These are phyloP conservation scores for Gynochthodes officinalis DNA, from an alignment of 257 asterid genomes.

Conservation along the genomic window DNA sequence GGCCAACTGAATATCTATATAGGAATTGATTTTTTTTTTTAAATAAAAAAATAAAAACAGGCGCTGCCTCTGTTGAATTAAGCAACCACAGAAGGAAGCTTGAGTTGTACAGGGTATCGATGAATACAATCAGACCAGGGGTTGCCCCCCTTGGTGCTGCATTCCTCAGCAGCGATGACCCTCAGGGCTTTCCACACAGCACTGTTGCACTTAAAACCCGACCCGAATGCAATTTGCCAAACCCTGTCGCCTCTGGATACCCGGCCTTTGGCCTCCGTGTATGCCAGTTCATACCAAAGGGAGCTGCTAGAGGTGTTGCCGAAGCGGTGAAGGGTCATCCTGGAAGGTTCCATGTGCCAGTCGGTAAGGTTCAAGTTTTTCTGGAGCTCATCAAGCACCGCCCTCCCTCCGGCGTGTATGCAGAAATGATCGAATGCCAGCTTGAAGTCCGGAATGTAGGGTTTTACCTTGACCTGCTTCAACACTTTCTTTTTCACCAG, in stretches of 20 bases:
- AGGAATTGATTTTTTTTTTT: too few relatives aligned
- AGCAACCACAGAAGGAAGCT: slow-evolving; percentile 1
- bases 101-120: slow-evolving; percentile 36
- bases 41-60: too few relatives aligned
- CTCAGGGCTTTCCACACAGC: slow-evolving; percentile 44
- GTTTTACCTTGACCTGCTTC: slow-evolving; percentile 26
- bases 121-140: slow-evolving; percentile 50
- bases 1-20: too few relatives aligned
- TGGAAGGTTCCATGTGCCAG: slow-evolving; percentile 55
- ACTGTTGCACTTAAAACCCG: slow-evolving; percentile 64
- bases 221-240: slow-evolving; percentile 65
- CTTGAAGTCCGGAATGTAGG: slow-evolving; percentile 49
- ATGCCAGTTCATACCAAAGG: slow-evolving; percentile 54
- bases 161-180: slow-evolving; percentile 20
- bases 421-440: slow-evolving; percentile 49
- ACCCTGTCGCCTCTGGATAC: slow-evolving; percentile 47
- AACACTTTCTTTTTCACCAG: slow-evolving; percentile 29
- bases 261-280: slow-evolving; percentile 53
- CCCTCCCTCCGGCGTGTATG: slow-evolving; percentile 55
- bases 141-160: slow-evolving; percentile 21
- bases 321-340: slow-evolving; percentile 56
- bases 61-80: too few relatives aligned
- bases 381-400: slow-evolving; percentile 47
- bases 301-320: slow-evolving; percentile 67
- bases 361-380: slow-evolving; percentile 38